Conservation (phyloP, 768 basidiomycete genomes). For the Leccinum arenicola region DNA sequence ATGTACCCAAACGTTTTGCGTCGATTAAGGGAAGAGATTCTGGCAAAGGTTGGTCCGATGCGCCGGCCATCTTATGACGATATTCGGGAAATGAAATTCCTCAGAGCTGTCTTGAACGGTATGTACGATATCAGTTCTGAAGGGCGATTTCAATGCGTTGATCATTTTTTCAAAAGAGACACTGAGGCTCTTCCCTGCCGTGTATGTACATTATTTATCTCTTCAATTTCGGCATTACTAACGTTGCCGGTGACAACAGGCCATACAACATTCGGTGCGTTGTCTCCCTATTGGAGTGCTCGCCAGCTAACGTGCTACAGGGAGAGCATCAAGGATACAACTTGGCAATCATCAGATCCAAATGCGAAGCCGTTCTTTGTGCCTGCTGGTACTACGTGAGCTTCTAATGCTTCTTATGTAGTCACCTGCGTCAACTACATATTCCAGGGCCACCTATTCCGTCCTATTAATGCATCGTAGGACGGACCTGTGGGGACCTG, state of each 20-base stretch:
- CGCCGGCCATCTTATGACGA: conserved; percentile 39
- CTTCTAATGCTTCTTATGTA: background rate
- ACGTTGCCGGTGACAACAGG: conserved; percentile 11
- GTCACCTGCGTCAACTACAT: background rate
- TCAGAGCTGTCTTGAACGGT: conserved; percentile 46
- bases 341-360: conserved; percentile 22
- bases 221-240: background rate
- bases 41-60: conserved; percentile 34
- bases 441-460: conserved; percentile 25
- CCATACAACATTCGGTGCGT: conserved; percentile 34
- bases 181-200: conserved; percentile 33
- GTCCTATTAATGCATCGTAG: conserved; percentile 37
- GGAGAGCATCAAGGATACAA: conserved; percentile 23
- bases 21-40: conserved; percentile 42
- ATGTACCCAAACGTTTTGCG: conserved; percentile 41
- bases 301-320: conserved; percentile 6
- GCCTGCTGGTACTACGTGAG: conserved; percentile 23
- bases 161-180: conserved; percentile 24
- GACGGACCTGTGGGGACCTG: conserved; percentile 37
- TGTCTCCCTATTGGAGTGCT: background rate
- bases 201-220: conserved; percentile 11
- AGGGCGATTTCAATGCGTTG: background rate
- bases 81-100: conserved; percentile 42
- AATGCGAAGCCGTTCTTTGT: conserved; percentile 30
- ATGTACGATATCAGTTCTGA: background rate